Base-by-base conservation (phyloP, 371 early-diverging fungal genomes). In the Mortierella sp. region DNA sequence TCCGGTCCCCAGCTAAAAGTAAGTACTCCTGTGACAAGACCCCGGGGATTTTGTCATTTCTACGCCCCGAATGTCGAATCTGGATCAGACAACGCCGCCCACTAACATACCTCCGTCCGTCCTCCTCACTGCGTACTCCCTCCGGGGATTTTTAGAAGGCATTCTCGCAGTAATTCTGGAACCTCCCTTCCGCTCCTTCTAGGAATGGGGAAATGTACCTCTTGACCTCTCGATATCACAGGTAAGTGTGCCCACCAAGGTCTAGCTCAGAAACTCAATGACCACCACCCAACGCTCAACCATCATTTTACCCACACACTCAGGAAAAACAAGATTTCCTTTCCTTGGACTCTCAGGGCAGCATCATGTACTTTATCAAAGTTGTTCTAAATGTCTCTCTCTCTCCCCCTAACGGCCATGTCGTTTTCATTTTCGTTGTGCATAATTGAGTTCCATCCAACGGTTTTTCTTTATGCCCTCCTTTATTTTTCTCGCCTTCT, bases 401-500 rank as follows among this genome's bases (percentile, higher is more conserved):
- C 29, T 46, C 32, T 18, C 60, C 49, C 49, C 51, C 51, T 51
- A 51, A 51, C 51, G 51, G 51, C 51, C 51, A 51, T 51, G 51
- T 51, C 51, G 51, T 51, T 51, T 51, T 51, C 51, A 51, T 51
- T 51, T 51, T 51, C 51, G 4, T 51, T 51, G 51, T 51, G 51
- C 51, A 51, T 51, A 51, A 51, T 51, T 51, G 16, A 51, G 51
- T 4, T 32, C 29, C 14, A 32, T 60, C 60, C 18, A 60, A 60
- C 60, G 60, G 60, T 5, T 32, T 60, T 16, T 56, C 27, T 29
- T 56, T 51, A 18, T 21, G 58, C 27, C 58, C 58, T 56, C 60
- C 32, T 60, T 60, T 60, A 51, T 32, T 60, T 60, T 60, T 60
- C 60, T 14, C 60, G 60, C 60, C 32, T 60, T 60, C 60, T 60